Percentiles rank a stretch among this genome's conserved stretches.
These are phyloP conservation scores for Aspergillus sp. DNA, from an alignment of 2,329 filamentous ascomycete species.

Conservation along the genomic window DNA sequence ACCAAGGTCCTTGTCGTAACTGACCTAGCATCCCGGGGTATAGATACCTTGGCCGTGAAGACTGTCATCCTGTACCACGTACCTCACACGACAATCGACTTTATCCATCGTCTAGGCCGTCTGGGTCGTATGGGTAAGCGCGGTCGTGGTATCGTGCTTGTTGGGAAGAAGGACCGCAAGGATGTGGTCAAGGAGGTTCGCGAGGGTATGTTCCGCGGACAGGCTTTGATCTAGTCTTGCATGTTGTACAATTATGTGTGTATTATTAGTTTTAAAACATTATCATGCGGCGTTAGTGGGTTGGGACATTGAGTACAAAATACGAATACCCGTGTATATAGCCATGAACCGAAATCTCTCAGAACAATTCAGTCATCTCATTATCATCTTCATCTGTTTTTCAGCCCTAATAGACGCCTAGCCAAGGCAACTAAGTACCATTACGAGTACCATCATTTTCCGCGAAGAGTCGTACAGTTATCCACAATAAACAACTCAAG, in stretches of 20 bases:
- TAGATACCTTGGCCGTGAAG: constrained; percentile 84
- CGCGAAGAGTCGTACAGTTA: too few relatives aligned
- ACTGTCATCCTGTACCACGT: constrained; percentile 95
- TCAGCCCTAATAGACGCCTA: too few relatives aligned
- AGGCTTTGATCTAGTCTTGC: constrained; percentile 58
- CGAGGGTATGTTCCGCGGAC: constrained; percentile 78
- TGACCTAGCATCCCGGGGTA: constrained; percentile 83
- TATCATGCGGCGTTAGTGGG: neutral
- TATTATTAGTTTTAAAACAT: constrained; percentile 6
- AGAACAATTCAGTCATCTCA: constrained; percentile 2
- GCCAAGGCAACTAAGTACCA: too few relatives aligned
- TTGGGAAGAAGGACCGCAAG: constrained; percentile 80
- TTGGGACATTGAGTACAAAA: neutral
- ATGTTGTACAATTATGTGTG: constrained; percentile 10
- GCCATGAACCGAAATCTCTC: constrained; percentile 1
- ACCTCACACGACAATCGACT: constrained; percentile 96
- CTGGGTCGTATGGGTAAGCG: constrained; percentile 88
- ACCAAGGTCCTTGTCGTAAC: constrained; percentile 92
- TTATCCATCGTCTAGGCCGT: constrained; percentile 89
- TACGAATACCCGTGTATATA: constrained; percentile 1
- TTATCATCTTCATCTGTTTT: neutral
- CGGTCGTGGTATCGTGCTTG: constrained; percentile 81
- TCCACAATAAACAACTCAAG: too few relatives aligned
- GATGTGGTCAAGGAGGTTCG: constrained; percentile 89
- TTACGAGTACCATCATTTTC: too few relatives aligned